Evolutionary conservation across 2,329 filamentous ascomycete species (phyloP).

Genomic region (Colletotrichum chlorophyti): DNA sequence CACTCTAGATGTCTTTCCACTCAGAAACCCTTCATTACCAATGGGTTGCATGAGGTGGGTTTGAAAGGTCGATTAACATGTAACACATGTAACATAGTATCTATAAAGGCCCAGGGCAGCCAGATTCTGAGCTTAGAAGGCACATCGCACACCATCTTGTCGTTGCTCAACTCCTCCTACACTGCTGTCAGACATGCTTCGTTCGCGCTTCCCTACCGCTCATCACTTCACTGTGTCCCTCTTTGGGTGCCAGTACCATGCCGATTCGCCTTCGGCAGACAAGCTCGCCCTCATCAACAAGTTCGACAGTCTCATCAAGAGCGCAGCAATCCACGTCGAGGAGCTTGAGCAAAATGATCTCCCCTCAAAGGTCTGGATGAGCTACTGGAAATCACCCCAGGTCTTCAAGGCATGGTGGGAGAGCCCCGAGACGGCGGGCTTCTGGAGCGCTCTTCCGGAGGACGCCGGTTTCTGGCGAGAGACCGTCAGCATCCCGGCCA

Average conservation of each 20-base stretch:
- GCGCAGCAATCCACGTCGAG: constrained; percentile 20
- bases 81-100: too few species aligned
- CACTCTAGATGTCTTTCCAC: too few species aligned
- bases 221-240: constrained; percentile 26
- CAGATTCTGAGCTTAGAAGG: too few species aligned
- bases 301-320: constrained; percentile 19
- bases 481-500: constrained; percentile 22
- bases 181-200: too few species aligned
- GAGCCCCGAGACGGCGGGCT: constrained; percentile 8
- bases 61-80: too few species aligned
- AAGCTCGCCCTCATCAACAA: constrained; percentile 18
- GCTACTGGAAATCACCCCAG: constrained; percentile 22
- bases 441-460: constrained; percentile 10
- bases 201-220: constrained; percentile 22
- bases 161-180: too few species aligned
- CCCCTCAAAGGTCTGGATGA: constrained; percentile 26
- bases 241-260: constrained; percentile 24
- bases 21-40: neutral
- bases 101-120: too few species aligned
- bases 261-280: constrained; percentile 12
- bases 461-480: constrained; percentile 22
- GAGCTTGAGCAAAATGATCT: constrained; percentile 26
- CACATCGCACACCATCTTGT: too few species aligned
- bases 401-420: constrained; percentile 24
- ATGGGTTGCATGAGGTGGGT: neutral